phyloP scores from a whole-genome alignment of 257 asterid genomes.

The Lantana camara region DNA sequence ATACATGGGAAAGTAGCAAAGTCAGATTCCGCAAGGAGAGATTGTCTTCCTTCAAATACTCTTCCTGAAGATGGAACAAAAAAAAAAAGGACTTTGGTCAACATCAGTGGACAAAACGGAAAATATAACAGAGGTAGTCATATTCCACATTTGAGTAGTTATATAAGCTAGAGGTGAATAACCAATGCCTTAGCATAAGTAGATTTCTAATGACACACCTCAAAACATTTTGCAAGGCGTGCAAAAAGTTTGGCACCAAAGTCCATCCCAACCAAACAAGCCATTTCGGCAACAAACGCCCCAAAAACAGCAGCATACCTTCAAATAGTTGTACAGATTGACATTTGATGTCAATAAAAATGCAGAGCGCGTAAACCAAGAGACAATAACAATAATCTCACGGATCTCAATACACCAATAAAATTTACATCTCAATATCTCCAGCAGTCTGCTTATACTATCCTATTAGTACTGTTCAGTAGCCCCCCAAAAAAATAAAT shows the following conservation, averaged over 20 bases:
- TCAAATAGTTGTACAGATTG: conserved; percentile 32
- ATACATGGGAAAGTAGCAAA: conserved; percentile 77
- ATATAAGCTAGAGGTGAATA: background rate
- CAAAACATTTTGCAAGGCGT: conserved; percentile 73
- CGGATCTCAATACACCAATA: background rate
- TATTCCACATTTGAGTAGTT: conserved; percentile 5
- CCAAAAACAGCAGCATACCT: conserved; percentile 95
- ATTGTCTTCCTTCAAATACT: conserved; percentile 83
- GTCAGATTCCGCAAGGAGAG: conserved; percentile 81
- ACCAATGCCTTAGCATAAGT: conserved; percentile 3
- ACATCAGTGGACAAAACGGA: conserved; percentile 12
- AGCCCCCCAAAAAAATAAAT: background rate
- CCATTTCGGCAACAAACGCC: conserved; percentile 92
- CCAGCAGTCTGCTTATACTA: background rate
- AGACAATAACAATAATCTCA: conserved; percentile 2
- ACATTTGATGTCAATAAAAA: conserved; percentile 17
- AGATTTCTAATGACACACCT: conserved; percentile 48
- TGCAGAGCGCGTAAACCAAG: conserved; percentile 10
- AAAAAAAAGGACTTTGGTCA: conserved; percentile 23
- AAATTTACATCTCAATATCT: background rate
- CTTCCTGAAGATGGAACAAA: conserved; percentile 63
- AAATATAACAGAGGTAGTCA: conserved; percentile 4
- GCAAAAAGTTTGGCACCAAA: conserved; percentile 95
- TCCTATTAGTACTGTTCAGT: background rate
- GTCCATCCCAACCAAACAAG: conserved; percentile 86